Evolutionary conservation across 2,329 filamentous ascomycete genomes (phyloP), one percentile per base, ranked within the genome.

Genomic region (Ophiosphaerella herpotricha): DNA sequence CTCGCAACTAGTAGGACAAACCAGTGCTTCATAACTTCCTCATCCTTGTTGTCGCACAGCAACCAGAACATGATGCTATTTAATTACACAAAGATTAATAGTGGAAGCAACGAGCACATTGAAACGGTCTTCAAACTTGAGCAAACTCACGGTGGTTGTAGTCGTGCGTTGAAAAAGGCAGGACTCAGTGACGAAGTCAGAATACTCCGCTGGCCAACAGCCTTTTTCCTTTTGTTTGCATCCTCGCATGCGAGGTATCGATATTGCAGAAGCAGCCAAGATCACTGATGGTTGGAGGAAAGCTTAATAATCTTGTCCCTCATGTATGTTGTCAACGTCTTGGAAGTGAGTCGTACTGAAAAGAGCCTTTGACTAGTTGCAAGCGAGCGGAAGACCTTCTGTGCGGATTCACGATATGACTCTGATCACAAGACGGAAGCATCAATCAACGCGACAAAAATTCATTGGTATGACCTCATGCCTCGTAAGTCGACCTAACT

Each of bases 281-380:
- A 5, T 21, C 26, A 9, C 16, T 39, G 6, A 26, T 43, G 5
- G 21, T 57, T 13, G 53, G 60, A 24, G 45, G 35, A 7, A 56
- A 61, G 5, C 43, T 60, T 14, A 61, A 63, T 23, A 32, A 39
- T 3, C 39, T 63, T 9, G 44, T 63, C 6, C 60, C 60, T 1
- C 12, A 32, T 3, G 58, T 58, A 50, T 39, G 49, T 43, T 1
- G 11, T 11, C 42, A 37, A 9, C 23, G 8, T n/a, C 8, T 35
- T n/a, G 33, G 8, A 9, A 21, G 7, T 31, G 12, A 12, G 12
- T 29, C 7, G 11, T 5, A 32, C 18, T n/a, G 11, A 11, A 26
- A 8, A 38, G 0, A 35, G 57, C 38, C 2, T 16, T 13, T 2
- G 5, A 21, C 2, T 24, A 63, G 60, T 61, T 36, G 44, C 54